A percentile compares a stretch with the other conserved stretches of the same genome.
Conservation (phyloP, 495 filamentous ascomycete species). For the Thozetella sp. region DNA sequence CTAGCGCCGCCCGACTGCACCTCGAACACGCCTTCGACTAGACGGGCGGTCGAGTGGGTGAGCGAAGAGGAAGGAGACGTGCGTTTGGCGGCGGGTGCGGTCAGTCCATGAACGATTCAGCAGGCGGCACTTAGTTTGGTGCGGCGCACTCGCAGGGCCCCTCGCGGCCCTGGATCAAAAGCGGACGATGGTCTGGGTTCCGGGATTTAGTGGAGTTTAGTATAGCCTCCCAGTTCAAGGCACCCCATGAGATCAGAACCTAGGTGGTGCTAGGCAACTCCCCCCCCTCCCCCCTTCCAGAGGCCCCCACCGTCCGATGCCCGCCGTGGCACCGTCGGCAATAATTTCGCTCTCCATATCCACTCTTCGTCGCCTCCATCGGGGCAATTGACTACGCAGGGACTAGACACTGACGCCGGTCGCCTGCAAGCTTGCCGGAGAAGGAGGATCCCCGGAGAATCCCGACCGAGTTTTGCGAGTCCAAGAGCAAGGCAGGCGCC, state of each 20-base stretch:
- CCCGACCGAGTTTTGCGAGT: neutral
- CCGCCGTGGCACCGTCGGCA: neutral
- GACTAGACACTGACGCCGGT: neutral
- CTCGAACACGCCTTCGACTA: no score
- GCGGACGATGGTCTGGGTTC: no score
- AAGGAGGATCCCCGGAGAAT: neutral
- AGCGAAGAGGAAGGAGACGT: no score
- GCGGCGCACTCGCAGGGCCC: no score
- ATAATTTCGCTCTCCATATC: conserved; percentile 2
- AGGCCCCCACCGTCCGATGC: neutral
- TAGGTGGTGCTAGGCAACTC: no score
- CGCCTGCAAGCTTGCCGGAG: neutral
- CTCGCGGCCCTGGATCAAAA: no score
- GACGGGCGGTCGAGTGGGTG: no score
- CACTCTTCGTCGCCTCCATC: conserved; percentile 1
- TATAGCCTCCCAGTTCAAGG: neutral
- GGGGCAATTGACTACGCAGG: neutral
- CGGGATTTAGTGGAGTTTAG: neutral
- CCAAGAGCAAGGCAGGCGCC: neutral
- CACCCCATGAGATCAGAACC: neutral
- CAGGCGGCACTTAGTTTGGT: no score
- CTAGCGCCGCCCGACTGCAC: no score
- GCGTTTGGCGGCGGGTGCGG: no score
- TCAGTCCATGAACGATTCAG: no score
- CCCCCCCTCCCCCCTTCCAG: neutral